These are phyloP conservation scores for Phytopythium sindhum DNA, from an alignment of 352 stramenopile species.

Conservation along the genomic window DNA sequence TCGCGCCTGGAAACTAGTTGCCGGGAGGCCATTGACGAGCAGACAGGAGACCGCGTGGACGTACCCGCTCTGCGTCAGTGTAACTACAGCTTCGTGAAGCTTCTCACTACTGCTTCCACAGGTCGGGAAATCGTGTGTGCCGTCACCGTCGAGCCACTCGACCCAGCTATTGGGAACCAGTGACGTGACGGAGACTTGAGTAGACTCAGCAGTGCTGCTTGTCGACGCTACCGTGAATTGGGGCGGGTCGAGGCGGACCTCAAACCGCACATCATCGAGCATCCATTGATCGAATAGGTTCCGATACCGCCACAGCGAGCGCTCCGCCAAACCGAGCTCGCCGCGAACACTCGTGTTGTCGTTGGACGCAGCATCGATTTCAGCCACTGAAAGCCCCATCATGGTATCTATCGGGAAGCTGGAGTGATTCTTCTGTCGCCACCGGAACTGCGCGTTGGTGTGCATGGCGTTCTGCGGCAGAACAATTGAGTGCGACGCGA, in stretches of 20 bases:
- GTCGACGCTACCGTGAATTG: slow-evolving; percentile 20
- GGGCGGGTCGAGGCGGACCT: slow-evolving; percentile 49
- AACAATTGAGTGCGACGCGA: slow-evolving; percentile 25
- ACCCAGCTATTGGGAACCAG: slow-evolving; percentile 47
- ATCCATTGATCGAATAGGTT: slow-evolving; percentile 81
- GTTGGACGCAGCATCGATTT: slow-evolving; percentile 35
- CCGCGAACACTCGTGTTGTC: slow-evolving; percentile 37
- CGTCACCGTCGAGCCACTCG: slow-evolving; percentile 38
- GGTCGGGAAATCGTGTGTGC: slow-evolving; percentile 50
- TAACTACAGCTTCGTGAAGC: slow-evolving; percentile 12
- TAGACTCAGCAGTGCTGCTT: slow-evolving; percentile 10
- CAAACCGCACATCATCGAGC: slow-evolving; percentile 51
- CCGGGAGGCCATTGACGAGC: slow-evolving; percentile 17
- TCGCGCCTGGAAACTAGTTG: slow-evolving; percentile 48
- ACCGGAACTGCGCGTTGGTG: slow-evolving; percentile 41
- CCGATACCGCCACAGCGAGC: slow-evolving; percentile 50
- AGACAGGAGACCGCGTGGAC: slow-evolving; percentile 55
- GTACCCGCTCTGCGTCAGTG: slow-evolving; percentile 39
- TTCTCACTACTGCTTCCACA: slow-evolving; percentile 17
- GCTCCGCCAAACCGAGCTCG: slow-evolving; percentile 29
- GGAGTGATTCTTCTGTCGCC: slow-evolving; percentile 65
- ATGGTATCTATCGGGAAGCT: slow-evolving; percentile 57
- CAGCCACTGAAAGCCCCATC: slow-evolving; percentile 13
- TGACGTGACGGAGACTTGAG: slow-evolving; percentile 32
- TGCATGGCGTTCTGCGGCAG: slow-evolving; percentile 47